Base-by-base conservation (phyloP, 2,329 filamentous ascomycete species). In the Colletotrichum horii region DNA sequence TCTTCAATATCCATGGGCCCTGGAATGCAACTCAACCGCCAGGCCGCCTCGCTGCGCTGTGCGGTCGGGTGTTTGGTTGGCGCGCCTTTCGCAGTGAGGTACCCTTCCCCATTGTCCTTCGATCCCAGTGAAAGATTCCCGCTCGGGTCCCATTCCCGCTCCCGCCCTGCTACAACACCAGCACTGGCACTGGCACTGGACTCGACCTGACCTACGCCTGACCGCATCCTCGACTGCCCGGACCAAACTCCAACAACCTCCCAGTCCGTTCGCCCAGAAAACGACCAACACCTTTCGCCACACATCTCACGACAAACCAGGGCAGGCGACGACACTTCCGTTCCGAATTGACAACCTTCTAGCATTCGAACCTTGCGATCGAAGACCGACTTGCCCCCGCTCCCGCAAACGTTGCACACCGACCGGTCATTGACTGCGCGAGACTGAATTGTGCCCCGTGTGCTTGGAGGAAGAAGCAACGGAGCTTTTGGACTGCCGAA, bases 111-210 rank as follows among this genome's bases (percentile, higher is more conserved):
- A 70, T 71, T 65, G 65, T 74, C 52, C 52, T 74, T 71, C 36
- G 69, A 72, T 75, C 68, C 69, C 73, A 75, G 62, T 38, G 12
- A 72, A 55, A 75, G 73, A 73, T 65, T 75, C 64, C 73, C 70
- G 70, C 73, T 65, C 70, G 64, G 64, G 70, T 75, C 26, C 64
- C 64, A 75, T 62, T 73, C 73, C 73, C 69, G 73, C 38, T 75
- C 70, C 70, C 70, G 69, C 70, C 73, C 70, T 75, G 70, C 64
- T 73, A 73, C 70, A 73, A 73, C 73, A 68, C 73, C 48, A 69
- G 61, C 36, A 66, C 62, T 66, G 38, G 64, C 73, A 68, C 73
- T 52, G 62, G 61, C 36, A 66, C 62, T 66, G 38, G 64, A 69
- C 66, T 69, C 66, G 66, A 69, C 66, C 73, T 73, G 32, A 61